Conservation (phyloP, 495 filamentous ascomycete genomes). For the Hapsidospora chrysogenum region DNA sequence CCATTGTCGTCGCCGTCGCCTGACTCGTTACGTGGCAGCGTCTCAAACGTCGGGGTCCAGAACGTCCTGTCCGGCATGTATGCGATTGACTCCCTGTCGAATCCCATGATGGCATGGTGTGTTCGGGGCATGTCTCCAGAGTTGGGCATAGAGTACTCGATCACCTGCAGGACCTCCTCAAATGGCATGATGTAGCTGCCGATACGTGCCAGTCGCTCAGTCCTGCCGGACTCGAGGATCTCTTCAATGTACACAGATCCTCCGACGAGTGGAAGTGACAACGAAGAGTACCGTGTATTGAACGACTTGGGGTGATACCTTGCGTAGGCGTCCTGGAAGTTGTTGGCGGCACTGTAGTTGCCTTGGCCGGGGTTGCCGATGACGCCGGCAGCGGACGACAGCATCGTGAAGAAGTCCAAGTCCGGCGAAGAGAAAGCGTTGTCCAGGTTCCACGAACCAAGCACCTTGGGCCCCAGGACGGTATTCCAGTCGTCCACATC, state of each 20-base stretch:
- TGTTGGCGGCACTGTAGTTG: conserved; percentile 39
- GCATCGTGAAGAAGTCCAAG: conserved; percentile 37
- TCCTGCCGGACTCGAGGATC: conserved; percentile 15
- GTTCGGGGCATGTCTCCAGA: conserved; percentile 5
- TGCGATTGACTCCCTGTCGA: conserved; percentile 17
- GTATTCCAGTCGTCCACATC: conserved; percentile 20
- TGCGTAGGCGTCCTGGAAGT: conserved; percentile 24
- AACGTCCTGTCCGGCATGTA: conserved; percentile 29
- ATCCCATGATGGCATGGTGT: conserved; percentile 13
- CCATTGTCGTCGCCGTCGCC: conserved; percentile 14
- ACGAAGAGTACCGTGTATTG: no score
- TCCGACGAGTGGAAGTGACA: conserved; percentile 28
- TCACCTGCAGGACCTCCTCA: conserved; percentile 18
- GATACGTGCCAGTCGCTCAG: conserved; percentile 14
- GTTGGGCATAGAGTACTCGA: conserved; percentile 11
- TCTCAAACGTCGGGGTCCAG: no score
- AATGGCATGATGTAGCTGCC: no score
- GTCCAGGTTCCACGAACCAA: conserved; percentile 33
- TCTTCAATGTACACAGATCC: conserved; percentile 22
- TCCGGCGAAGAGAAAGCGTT: conserved; percentile 13
- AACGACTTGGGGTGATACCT: conserved; percentile 23
- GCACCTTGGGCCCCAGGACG: conserved; percentile 23
- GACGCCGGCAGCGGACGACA: conserved; percentile 32
- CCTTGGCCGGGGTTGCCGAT: conserved; percentile 30
- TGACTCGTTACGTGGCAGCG: no score